A percentile compares a stretch with the other conserved stretches of the same genome.
Evolutionary conservation across 1,284 basidiomycete genomes (phyloP).

Genomic region (Irpex sp.): DNA sequence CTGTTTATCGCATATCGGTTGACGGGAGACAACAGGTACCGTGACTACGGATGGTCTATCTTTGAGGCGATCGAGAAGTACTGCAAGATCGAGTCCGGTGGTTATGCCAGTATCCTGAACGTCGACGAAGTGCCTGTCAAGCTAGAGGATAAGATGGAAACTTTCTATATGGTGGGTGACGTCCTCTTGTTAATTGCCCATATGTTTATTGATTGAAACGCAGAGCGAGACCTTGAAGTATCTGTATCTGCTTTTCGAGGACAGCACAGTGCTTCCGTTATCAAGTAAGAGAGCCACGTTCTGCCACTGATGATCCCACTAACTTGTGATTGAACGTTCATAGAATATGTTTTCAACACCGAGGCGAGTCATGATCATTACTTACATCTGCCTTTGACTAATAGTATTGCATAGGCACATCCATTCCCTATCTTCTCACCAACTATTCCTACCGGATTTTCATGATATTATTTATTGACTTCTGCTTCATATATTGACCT

Average conservation of each 20-base stretch:
- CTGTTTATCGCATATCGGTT: conserved; percentile 86
- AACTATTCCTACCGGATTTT: conserved; percentile 48
- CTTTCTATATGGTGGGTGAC: conserved; percentile 77
- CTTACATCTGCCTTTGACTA: conserved; percentile 4
- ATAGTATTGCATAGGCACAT: conserved; percentile 53
- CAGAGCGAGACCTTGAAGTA: conserved; percentile 95
- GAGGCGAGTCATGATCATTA: conserved; percentile 49
- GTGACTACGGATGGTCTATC: conserved; percentile 86
- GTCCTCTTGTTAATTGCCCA: neutral
- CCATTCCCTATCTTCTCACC: conserved; percentile 64
- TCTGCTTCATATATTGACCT: neutral
- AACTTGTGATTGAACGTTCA: neutral
- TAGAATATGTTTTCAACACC: conserved; percentile 94
- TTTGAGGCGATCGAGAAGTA: conserved; percentile 89
- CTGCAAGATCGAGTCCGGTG: conserved; percentile 72
- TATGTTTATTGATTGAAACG: neutral
- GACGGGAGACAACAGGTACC: conserved; percentile 81
- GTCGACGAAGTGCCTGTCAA: conserved; percentile 72
- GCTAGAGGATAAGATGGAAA: conserved; percentile 92
- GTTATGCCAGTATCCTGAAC: conserved; percentile 83
- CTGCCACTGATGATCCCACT: neutral
- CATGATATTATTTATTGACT: conserved; percentile 23
- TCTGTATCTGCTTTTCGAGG: conserved; percentile 86
- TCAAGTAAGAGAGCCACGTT: conserved; percentile 52
- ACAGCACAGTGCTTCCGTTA: conserved; percentile 68